A percentile compares a stretch with the other conserved stretches of the same genome.
Evolutionary conservation across 345 rosid species (phyloP).

Genomic region (Nasturtium officinale): DNA sequence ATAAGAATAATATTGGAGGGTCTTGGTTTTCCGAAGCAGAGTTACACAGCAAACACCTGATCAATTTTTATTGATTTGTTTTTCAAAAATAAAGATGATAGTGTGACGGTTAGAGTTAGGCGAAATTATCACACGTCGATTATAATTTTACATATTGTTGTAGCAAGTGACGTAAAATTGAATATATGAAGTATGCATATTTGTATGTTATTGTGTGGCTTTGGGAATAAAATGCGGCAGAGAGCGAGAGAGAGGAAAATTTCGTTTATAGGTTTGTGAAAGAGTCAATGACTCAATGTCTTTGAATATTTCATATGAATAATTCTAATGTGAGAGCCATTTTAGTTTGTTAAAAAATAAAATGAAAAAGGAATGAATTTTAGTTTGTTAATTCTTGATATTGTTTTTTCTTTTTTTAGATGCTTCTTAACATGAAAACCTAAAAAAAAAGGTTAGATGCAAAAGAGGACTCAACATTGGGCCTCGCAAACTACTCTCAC

Average conservation of each 20-base stretch:
- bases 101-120: not conserved
- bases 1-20: not conserved
- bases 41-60: not conserved
- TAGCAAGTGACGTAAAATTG: not conserved
- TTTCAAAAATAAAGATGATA: not conserved
- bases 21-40: not conserved
- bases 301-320: not conserved
- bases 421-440: no score
- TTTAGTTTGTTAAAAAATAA: no score
- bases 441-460: no score
- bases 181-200: not conserved
- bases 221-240: not conserved
- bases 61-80: not conserved
- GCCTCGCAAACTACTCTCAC: not conserved
- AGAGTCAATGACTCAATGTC: not conserved
- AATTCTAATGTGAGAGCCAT: not conserved
- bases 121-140: not conserved
- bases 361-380: no score
- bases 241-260: not conserved
- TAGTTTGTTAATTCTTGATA: slow-evolving; percentile 6
- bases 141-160: not conserved
- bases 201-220: not conserved
- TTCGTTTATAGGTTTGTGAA: not conserved
- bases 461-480: not conserved
- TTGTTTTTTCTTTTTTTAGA: no score